Percentiles rank a stretch among this genome's conserved stretches.
phyloP scores from a whole-genome alignment of 495 filamentous ascomycete genomes.

The Penicillium crystallinum region DNA sequence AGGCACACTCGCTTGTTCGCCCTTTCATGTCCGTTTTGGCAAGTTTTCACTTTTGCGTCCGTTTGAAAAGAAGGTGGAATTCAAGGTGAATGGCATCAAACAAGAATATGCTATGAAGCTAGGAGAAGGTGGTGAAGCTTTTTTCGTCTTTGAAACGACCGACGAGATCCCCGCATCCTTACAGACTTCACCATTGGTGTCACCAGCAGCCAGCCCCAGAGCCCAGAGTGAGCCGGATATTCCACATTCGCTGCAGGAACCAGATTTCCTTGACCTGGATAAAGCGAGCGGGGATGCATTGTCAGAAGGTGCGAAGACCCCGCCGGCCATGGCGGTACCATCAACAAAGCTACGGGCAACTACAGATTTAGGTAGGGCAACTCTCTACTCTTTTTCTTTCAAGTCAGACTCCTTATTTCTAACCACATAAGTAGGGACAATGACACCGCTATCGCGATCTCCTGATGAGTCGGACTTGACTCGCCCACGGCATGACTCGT shows the following conservation, averaged over 20 bases:
- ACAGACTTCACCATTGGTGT: constrained; percentile 91
- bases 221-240: constrained; percentile 49
- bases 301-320: constrained; percentile 24
- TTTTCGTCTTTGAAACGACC: constrained; percentile 96
- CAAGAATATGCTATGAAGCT: constrained; percentile 97
- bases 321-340: constrained; percentile 23
- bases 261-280: constrained; percentile 74
- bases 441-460: constrained; percentile 61
- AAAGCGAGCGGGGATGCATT: constrained; percentile 17
- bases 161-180: constrained; percentile 81
- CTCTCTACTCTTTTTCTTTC: neutral
- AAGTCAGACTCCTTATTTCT: neutral
- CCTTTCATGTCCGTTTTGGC: constrained; percentile 97
- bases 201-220: constrained; percentile 75
- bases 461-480: constrained; percentile 48
- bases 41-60: constrained; percentile 96
- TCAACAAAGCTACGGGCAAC: constrained; percentile 42
- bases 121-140: constrained; percentile 94
- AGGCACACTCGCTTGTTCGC: constrained; percentile 81
- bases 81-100: constrained; percentile 86
- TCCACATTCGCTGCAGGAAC: constrained; percentile 63
- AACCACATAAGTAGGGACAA: constrained; percentile 38
- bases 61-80: constrained; percentile 98
- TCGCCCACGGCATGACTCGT: constrained; percentile 22
- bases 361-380: constrained; percentile 45